These are phyloP conservation scores for Stephania japonica DNA, from an alignment of 164 flowering plant species.

Conservation along the genomic window DNA sequence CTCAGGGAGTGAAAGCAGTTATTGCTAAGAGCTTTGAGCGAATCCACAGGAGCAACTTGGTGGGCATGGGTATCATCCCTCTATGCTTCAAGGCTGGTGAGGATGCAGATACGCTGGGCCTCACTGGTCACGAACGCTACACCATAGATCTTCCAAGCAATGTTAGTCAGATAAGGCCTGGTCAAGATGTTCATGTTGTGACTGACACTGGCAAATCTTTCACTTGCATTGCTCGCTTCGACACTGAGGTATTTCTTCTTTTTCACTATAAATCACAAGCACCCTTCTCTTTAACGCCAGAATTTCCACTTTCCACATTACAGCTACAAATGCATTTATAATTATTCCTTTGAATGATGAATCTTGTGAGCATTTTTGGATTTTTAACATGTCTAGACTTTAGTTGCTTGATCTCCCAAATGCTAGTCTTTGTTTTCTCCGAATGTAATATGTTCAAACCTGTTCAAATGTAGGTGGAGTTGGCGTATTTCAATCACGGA, in stretches of 20 bases:
- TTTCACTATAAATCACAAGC: background rate
- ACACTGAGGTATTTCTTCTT: conserved; percentile 57
- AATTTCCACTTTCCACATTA: background rate
- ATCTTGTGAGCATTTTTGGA: background rate
- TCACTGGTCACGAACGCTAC: conserved; percentile 76
- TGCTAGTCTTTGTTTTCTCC: background rate
- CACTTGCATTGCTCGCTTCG: conserved; percentile 69
- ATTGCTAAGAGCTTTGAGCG: conserved; percentile 85
- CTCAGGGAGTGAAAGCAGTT: conserved; percentile 82
- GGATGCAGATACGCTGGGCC: conserved; percentile 72
- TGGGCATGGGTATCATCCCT: conserved; percentile 82
- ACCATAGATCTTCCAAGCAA: conserved; percentile 64
- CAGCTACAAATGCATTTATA: background rate
- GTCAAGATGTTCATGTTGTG: conserved; percentile 67
- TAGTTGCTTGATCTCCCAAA: too few species aligned
- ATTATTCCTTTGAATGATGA: background rate
- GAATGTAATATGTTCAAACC: background rate
- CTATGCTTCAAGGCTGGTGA: conserved; percentile 76
- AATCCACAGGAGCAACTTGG: conserved; percentile 81
- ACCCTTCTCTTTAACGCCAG: background rate
- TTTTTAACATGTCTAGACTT: background rate
- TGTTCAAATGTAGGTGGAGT: conserved; percentile 62
- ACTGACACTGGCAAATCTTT: conserved; percentile 75
- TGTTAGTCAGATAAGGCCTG: conserved; percentile 60
- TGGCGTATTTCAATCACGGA: conserved; percentile 80